Evolutionary conservation across 1,284 basidiomycete genomes (phyloP), one percentile per base, ranked within the genome.

Genomic region (Boletus calvinii): DNA sequence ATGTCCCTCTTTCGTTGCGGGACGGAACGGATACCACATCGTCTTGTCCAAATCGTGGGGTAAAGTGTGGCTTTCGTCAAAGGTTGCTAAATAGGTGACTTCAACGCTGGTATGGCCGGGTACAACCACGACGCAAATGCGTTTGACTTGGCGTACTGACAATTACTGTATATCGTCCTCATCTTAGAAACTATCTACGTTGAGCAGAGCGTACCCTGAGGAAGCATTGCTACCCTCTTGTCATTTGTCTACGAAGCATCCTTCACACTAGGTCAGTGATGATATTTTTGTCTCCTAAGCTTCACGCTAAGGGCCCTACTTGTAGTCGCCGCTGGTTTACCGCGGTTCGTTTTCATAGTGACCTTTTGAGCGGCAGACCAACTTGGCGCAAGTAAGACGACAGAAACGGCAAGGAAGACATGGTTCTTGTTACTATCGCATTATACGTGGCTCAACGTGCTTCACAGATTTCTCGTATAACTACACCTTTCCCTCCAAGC

Each of bases 241-340:
- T 22, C 22, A 2, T 22, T 22, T 22, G 22, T 22, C 22, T 22
- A 22, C 22, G 22, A 22, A 22, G 22, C 22, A 22, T 22, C 22
- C 22, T 5, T 22, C 22, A 22, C 22, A 2, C 57, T 57, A 47
- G 56, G 56, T 57, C 6, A 3, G 54, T 46, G 17, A 12, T 42
- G 2, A 13, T 17, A 29, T 29, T 29, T 29, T 29, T 12, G 15
- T 29, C 22, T 38, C n/a, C 59, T 39, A 59, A 56, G n/a, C 31
- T 59, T 22, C 54, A 47, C 17, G 46, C 53, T 13, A 52, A 59
- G 12, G 57, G 56, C 56, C 1, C 57, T 46, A 6, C 53, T 56
- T 11, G 57, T 53, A 6, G 29, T 47, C 2, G 56, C 57, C 0
- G 39, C 53, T 0, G 40, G 59, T 32, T 57, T 59, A 13, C 34